Conservation (phyloP, 2,329 filamentous ascomycete genomes). For the Alternaria sp. region DNA sequence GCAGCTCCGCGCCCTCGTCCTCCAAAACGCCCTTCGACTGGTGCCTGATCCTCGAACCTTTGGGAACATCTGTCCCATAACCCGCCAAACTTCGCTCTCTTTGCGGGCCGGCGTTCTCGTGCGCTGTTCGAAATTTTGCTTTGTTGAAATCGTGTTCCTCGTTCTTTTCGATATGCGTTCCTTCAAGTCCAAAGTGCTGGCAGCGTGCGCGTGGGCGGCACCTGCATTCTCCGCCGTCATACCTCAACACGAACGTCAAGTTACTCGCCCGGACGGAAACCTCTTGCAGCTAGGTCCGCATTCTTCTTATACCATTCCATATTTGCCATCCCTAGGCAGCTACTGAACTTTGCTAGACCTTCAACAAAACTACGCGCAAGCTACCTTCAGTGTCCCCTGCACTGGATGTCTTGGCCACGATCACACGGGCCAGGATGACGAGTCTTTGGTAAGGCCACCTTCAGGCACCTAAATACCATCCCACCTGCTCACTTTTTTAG, state of each 20-base stretch:
- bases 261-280: slow-evolving; percentile 30
- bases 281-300: slow-evolving; percentile 44
- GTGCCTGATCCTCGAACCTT: slow-evolving; percentile 42
- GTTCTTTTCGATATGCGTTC: slow-evolving; percentile 38
- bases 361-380: slow-evolving; percentile 49
- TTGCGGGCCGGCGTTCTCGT: slow-evolving; percentile 23
- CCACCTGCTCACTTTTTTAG: slow-evolving; percentile 47
- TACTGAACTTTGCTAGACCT: slow-evolving; percentile 44
- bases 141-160: slow-evolving; percentile 17
- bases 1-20: slow-evolving; percentile 21
- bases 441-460: slow-evolving; percentile 51
- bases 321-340: slow-evolving; percentile 46
- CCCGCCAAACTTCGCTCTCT: slow-evolving; percentile 27
- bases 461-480: slow-evolving; percentile 42
- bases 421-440: slow-evolving; percentile 52
- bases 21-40: slow-evolving; percentile 31
- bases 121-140: slow-evolving; percentile 11
- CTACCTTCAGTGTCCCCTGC: slow-evolving; percentile 56
- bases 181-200: slow-evolving; percentile 44
- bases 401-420: slow-evolving; percentile 53
- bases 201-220: slow-evolving; percentile 39
- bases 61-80: slow-evolving; percentile 31
- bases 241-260: slow-evolving; percentile 21
- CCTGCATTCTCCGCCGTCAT: slow-evolving; percentile 44
- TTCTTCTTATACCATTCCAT: slow-evolving; percentile 26